Evolutionary conservation across 2,329 filamentous ascomycete species (phyloP), one percentile per base, ranked within the genome.

Genomic region (Alternaria sp.): DNA sequence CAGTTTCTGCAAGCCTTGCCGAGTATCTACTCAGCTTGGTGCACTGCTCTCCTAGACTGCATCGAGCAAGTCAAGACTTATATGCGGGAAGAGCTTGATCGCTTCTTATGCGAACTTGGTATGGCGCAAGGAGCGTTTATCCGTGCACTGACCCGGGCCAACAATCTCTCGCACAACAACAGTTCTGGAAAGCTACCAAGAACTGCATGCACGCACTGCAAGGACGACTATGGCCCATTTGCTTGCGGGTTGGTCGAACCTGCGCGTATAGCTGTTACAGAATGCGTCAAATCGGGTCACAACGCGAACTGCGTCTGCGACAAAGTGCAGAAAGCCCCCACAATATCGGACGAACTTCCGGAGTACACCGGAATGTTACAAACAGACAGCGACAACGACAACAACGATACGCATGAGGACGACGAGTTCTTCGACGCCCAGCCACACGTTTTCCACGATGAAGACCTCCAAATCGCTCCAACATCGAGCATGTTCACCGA

Each of bases 21-120:
- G 1, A 55, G n/a, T 16, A 57, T 65, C 3, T 67, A 67, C n/a
- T 45, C 54, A 45, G 57, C 64, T n/a, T 67, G 62, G 62, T 67
- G 62, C 9, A 50, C 54, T 44, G 54, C 57, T 14, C 38, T 63
- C 3, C 38, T 65, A 12, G 55, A 65, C 16, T 44, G 43, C 8
- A 51, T 65, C 4, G 64, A 67, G 27, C 36, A 36, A 34, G 28
- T 25, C 22, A 25, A 25, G 22, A 25, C 9, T 9, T 45, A 54
- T 5, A 7, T 45, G 52, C 34, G 27, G 0, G 27, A 48, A 48
- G 44, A 48, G 27, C 44, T 48, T 12, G 27, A 48, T 20, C 0
- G 3, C 44, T 48, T 14, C 14, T 8, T 48, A 9, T 3, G 44
- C 44, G 5, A 10, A 20, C 6, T 32, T 1, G n/a, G 44, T 9